These are phyloP conservation scores for Zanthoxylum bungeanum DNA, from an alignment of 345 rosid species.

Conservation along the genomic window DNA sequence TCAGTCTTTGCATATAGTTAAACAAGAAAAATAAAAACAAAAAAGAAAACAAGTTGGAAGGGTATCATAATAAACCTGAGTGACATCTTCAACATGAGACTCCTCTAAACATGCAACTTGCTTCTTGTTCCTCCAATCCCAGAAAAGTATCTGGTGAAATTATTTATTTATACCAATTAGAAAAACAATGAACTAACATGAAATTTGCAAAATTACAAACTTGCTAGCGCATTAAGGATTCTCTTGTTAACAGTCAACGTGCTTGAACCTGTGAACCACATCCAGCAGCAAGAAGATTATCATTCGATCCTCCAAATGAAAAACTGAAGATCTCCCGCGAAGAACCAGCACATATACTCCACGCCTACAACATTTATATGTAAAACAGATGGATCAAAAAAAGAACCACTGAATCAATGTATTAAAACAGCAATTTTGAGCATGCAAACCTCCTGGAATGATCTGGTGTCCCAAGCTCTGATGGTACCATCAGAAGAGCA, in stretches of 20 bases:
- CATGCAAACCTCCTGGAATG: slow-evolving; percentile 58
- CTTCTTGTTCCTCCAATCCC: slow-evolving; percentile 95
- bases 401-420: background rate
- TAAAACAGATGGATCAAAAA: background rate
- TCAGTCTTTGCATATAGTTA: background rate
- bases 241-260: background rate
- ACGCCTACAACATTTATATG: slow-evolving; percentile 40
- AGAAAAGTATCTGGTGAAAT: slow-evolving; percentile 56
- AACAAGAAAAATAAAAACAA: background rate
- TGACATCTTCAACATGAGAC: slow-evolving; percentile 83
- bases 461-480: slow-evolving; percentile 87
- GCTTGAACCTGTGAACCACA: slow-evolving; percentile 73
- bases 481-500: slow-evolving; percentile 92
- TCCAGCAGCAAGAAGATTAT: slow-evolving; percentile 78
- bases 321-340: slow-evolving; percentile 73
- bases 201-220: background rate
- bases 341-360: slow-evolving; percentile 45
- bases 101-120: slow-evolving; percentile 94
- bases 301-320: slow-evolving; percentile 71
- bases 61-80: slow-evolving; percentile 53
- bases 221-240: background rate
- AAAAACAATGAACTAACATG: background rate
- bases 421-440: background rate
- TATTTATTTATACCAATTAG: background rate
- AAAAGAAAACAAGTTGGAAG: background rate